Evolutionary conservation across 345 rosid genomes (phyloP).

Genomic region (Lepidium sativum): DNA sequence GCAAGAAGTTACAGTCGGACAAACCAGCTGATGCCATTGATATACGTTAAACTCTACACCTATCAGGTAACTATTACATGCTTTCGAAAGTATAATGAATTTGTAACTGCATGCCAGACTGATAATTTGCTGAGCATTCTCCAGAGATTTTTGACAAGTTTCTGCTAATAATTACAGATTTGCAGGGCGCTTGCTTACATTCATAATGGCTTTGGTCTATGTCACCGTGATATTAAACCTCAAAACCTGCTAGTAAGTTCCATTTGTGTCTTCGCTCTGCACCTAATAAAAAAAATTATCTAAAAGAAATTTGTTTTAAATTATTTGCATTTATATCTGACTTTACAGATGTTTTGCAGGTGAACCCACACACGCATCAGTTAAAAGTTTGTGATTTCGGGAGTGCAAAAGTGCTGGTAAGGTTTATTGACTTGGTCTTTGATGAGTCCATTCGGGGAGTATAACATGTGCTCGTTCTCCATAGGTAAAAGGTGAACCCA

Average conservation of each 20-base stretch:
- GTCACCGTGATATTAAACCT: conserved; percentile 96
- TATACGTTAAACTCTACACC: conserved; percentile 84
- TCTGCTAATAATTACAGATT: conserved; percentile 44
- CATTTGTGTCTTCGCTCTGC: not conserved
- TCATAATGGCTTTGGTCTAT: conserved; percentile 78
- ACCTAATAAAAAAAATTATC: not conserved
- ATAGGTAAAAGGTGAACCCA: conserved; percentile 90
- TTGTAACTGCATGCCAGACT: not conserved
- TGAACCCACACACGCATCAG: conserved; percentile 86
- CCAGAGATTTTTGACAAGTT: conserved; percentile 1
- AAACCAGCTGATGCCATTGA: conserved; percentile 81
- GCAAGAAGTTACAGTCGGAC: conserved; percentile 73
- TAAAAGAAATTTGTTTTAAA: not conserved
- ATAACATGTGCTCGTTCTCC: conserved; percentile 7
- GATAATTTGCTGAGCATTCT: not conserved
- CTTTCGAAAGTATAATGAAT: not conserved
- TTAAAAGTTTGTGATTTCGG: conserved; percentile 87
- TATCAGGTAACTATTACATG: conserved; percentile 52
- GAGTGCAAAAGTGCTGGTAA: conserved; percentile 90
- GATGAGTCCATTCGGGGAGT: conserved; percentile 3
- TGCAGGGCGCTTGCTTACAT: conserved; percentile 96
- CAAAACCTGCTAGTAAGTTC: conserved; percentile 79
- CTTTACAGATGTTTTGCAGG: conserved; percentile 35
- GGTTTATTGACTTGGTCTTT: conserved; percentile 3
- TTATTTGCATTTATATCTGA: not conserved